phyloP scores from a whole-genome alignment of 768 basidiomycete species.

The Lentinula sp. region DNA sequence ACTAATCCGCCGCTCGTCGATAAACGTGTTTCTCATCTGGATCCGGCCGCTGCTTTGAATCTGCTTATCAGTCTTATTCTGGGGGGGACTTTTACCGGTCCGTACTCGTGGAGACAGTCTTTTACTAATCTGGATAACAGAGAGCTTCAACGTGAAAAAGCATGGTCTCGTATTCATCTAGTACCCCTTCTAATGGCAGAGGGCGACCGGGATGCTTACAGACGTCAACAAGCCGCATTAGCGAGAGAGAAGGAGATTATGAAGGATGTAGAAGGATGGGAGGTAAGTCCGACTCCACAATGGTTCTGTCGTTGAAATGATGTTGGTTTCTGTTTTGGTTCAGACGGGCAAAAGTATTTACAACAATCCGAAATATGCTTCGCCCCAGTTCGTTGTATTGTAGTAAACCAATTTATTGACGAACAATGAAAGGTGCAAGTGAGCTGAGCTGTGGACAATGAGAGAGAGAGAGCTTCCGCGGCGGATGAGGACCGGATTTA shows the following conservation, averaged over 20 bases:
- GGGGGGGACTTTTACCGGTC: slow-evolving; percentile 25
- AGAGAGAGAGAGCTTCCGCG: neutral
- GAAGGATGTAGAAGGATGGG: slow-evolving; percentile 91
- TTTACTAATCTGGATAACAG: slow-evolving; percentile 45
- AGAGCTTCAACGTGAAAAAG: slow-evolving; percentile 88
- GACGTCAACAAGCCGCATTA: slow-evolving; percentile 70
- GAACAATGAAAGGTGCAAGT: neutral
- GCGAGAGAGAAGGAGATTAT: slow-evolving; percentile 86
- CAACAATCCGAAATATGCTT: slow-evolving; percentile 67
- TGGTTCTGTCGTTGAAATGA: slow-evolving; percentile 2
- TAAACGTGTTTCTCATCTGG: slow-evolving; percentile 62
- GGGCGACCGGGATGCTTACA: slow-evolving; percentile 84
- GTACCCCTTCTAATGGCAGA: slow-evolving; percentile 91
- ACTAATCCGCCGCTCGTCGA: slow-evolving; percentile 48
- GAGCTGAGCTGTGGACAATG: too few species aligned
- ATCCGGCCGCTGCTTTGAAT: slow-evolving; percentile 46
- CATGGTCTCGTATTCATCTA: slow-evolving; percentile 93
- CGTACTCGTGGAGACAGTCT: slow-evolving; percentile 23
- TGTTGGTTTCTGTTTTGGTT: neutral
- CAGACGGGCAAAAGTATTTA: slow-evolving; percentile 87
- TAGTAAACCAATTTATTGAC: slow-evolving; percentile 7
- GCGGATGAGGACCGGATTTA: neutral
- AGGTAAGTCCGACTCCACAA: slow-evolving; percentile 43
- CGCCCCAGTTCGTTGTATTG: slow-evolving; percentile 29
- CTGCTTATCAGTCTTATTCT: slow-evolving; percentile 33